Evolutionary conservation across 2,329 filamentous ascomycete species (phyloP).

Genomic region (Aspergillus sp.): DNA sequence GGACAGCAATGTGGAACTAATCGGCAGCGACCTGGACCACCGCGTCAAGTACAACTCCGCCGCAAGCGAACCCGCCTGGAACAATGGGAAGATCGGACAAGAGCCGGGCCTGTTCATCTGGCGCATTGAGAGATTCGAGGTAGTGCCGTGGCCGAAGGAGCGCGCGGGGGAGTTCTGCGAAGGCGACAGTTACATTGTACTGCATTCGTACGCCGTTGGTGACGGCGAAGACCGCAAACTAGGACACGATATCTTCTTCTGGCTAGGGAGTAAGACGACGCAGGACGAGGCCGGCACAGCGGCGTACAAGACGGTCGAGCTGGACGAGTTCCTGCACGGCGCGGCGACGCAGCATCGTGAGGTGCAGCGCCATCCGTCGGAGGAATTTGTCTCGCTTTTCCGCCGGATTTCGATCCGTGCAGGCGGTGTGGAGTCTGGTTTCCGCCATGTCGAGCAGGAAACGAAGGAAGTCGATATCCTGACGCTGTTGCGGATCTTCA

Average conservation of each 20-base stretch:
- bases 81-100: constrained; percentile 48
- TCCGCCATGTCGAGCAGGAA: constrained; percentile 52
- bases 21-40: constrained; percentile 58
- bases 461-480: constrained; percentile 34
- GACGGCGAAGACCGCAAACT: constrained; percentile 32
- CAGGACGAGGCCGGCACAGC: constrained; percentile 62
- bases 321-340: constrained; percentile 59
- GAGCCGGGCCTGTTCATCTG: constrained; percentile 52
- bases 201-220: constrained; percentile 50
- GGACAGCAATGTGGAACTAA: constrained; percentile 60
- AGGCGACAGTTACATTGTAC: constrained; percentile 60
- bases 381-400: constrained; percentile 55
- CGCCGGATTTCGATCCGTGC: constrained; percentile 51
- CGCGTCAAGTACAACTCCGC: constrained; percentile 61
- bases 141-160: constrained; percentile 52
- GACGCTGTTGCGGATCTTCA: constrained; percentile 56
- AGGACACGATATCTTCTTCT: constrained; percentile 61
- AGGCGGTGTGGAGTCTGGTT: constrained; percentile 56
- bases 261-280: constrained; percentile 57
- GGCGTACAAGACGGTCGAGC: constrained; percentile 62
- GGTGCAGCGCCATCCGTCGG: constrained; percentile 51
- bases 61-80: constrained; percentile 58
- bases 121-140: constrained; percentile 61
- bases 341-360: constrained; percentile 58
- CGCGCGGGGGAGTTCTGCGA: constrained; percentile 56